Evolutionary conservation across 805 yeast species (phyloP).

Genomic region (Pichia californica): DNA sequence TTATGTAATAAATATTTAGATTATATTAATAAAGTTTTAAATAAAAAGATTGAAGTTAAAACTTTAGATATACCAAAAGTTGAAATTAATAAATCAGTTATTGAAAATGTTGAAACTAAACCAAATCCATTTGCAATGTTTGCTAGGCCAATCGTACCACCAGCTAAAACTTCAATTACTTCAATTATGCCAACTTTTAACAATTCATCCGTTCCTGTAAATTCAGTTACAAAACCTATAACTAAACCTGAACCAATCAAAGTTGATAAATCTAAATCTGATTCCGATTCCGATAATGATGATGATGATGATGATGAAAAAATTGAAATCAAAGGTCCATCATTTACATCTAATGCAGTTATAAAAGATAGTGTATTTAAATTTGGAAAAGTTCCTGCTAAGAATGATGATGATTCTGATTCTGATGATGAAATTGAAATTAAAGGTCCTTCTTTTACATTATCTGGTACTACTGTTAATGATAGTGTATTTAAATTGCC

Average conservation of each 20-base stretch:
- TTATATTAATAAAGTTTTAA: constrained; percentile 39
- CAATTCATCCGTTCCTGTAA: too few relatives aligned
- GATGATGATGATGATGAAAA: constrained; percentile 39
- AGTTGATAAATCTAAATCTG: constrained; percentile 11
- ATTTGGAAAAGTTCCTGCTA: constrained; percentile 32
- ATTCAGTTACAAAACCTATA: neutral
- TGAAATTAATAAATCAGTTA: constrained; percentile 13
- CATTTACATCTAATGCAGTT: constrained; percentile 44
- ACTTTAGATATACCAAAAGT: constrained; percentile 21
- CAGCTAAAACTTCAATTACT: constrained; percentile 1
- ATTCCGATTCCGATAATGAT: constrained; percentile 21
- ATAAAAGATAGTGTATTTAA: constrained; percentile 46
- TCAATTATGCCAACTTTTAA: neutral
- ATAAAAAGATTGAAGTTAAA: constrained; percentile 21
- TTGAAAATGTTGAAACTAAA: constrained; percentile 8
- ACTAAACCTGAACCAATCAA: neutral
- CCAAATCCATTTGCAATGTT: constrained; percentile 14
- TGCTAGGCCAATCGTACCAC: constrained; percentile 1
- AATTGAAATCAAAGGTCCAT: constrained; percentile 65
- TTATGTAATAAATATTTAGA: constrained; percentile 52
- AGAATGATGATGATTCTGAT: constrained; percentile 38
- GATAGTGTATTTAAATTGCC: constrained; percentile 28
- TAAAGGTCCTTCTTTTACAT: constrained; percentile 65
- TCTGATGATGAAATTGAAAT: constrained; percentile 59
- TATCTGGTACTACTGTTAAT: constrained; percentile 30